These are phyloP conservation scores for Datura wrightii DNA, from an alignment of 257 asterid species.

Conservation along the genomic window DNA sequence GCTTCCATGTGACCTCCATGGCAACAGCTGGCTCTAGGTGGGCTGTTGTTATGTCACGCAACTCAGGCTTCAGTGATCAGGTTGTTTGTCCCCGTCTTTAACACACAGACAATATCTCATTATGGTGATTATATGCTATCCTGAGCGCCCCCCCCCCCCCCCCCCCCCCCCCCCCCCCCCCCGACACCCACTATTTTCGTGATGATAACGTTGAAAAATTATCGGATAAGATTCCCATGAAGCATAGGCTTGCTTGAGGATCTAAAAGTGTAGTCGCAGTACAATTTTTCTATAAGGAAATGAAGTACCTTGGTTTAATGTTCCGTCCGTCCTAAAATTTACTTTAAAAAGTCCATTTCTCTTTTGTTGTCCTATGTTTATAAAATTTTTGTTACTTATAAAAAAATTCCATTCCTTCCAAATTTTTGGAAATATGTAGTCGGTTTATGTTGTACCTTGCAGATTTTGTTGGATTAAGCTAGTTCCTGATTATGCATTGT, in stretches of 20 bases:
- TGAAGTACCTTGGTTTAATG: background rate
- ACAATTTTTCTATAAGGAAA: background rate
- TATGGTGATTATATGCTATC: background rate
- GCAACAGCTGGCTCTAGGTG: conserved; percentile 58
- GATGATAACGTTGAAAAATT: background rate
- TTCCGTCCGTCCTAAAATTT: background rate
- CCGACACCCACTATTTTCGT: background rate
- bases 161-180: background rate
- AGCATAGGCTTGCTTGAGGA: background rate
- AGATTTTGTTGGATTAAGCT: conserved; percentile 20
- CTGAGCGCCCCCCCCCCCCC: background rate
- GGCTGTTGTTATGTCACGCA: conserved; percentile 62
- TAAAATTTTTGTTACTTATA: background rate
- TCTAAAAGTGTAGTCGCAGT: background rate
- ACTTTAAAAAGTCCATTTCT: background rate
- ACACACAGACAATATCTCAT: background rate
- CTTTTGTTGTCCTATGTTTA: background rate
- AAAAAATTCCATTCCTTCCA: background rate
- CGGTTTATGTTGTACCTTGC: background rate
- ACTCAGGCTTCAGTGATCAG: conserved; percentile 56
- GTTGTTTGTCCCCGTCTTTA: conserved; percentile 24
- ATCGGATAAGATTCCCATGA: background rate
- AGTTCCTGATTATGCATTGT: background rate
- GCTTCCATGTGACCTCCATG: conserved; percentile 59
- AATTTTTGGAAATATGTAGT: background rate